These are phyloP conservation scores for Candida vaughaniae DNA, from an alignment of 805 yeast genomes.

Conservation along the genomic window DNA sequence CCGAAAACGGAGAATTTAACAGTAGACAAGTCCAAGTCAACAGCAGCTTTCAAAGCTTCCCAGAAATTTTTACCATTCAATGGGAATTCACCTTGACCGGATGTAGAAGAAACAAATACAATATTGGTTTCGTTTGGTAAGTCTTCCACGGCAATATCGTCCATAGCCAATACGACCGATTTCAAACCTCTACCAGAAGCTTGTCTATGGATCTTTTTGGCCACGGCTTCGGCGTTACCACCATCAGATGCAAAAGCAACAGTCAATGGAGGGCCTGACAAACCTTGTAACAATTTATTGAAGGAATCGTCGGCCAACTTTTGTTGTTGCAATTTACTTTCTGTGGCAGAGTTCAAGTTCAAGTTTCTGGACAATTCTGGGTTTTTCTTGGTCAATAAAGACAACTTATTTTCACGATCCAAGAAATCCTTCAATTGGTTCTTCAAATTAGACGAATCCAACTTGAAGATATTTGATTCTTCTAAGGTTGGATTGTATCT, in stretches of 20 bases:
- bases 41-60: constrained; percentile 65
- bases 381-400: constrained; percentile 65
- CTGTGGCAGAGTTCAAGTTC: constrained; percentile 57
- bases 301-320: constrained; percentile 75
- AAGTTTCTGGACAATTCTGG: constrained; percentile 80
- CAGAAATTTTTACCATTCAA: constrained; percentile 76
- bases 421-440: constrained; percentile 75
- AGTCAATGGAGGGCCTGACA: constrained; percentile 89
- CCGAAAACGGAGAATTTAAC: constrained; percentile 67
- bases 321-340: constrained; percentile 57
- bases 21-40: constrained; percentile 61
- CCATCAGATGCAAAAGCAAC: constrained; percentile 90
- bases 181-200: constrained; percentile 79
- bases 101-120: constrained; percentile 68
- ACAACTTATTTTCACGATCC: constrained; percentile 86
- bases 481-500: constrained; percentile 70
- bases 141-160: constrained; percentile 71
- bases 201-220: constrained; percentile 73
- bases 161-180: constrained; percentile 64
- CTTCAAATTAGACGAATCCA: constrained; percentile 82
- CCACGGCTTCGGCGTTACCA: constrained; percentile 82
- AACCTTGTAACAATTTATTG: constrained; percentile 73
- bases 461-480: constrained; percentile 59
- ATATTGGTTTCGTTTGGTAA: constrained; percentile 68
- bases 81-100: constrained; percentile 88